phyloP scores from a whole-genome alignment of 192 early-diverging fungal genomes.

The Gigaspora rosea region DNA sequence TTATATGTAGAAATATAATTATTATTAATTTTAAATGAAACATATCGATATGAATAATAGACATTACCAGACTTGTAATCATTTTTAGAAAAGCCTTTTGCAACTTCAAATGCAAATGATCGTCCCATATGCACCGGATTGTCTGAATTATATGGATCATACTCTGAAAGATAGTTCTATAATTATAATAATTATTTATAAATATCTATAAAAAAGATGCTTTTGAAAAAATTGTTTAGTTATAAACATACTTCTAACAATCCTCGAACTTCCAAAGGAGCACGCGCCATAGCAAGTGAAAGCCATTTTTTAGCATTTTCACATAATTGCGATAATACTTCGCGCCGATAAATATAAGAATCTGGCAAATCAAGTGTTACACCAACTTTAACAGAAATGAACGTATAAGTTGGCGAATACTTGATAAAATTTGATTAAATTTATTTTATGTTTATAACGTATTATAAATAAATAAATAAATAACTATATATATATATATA shows the following conservation, averaged over 20 bases:
- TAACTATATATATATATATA: conserved; percentile 8
- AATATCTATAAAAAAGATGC: not conserved
- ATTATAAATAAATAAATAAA: not conserved
- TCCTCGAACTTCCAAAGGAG: conserved; percentile 71
- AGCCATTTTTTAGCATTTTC: conserved; percentile 72
- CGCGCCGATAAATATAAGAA: conserved; percentile 70
- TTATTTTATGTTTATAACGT: not conserved
- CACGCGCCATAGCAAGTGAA: conserved; percentile 55
- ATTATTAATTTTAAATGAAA: not conserved
- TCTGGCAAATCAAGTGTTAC: conserved; percentile 73
- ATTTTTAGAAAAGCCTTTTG: conserved; percentile 37
- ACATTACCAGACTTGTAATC: conserved; percentile 38
- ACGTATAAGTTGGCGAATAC: conserved; percentile 73
- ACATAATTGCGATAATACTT: conserved; percentile 60
- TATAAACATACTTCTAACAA: conserved; percentile 35
- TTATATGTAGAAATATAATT: not conserved
- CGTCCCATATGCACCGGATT: conserved; percentile 68
- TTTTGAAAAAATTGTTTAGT: not conserved
- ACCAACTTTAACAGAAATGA: conserved; percentile 59
- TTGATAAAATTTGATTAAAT: not conserved
- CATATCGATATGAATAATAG: not conserved
- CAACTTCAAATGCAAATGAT: conserved; percentile 68
- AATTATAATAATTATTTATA: conserved; percentile 26
- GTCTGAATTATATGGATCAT: conserved; percentile 56
- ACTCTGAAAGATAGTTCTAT: conserved; percentile 69